phyloP scores from a whole-genome alignment of 1,284 basidiomycete species.

The Malassezia vespertilionis region DNA sequence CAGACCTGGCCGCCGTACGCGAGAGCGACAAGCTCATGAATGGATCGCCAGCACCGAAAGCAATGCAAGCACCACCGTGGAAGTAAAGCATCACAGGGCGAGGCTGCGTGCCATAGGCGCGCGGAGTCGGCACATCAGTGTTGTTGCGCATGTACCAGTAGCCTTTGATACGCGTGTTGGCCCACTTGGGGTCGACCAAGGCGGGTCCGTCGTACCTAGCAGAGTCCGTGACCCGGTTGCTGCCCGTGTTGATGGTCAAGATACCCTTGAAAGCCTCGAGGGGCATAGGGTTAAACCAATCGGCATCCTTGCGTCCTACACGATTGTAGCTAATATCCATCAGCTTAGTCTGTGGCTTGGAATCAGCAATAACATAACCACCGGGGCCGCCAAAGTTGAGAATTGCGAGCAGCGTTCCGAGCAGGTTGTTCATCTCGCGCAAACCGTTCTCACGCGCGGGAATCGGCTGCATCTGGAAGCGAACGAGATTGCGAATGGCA shows the following conservation, averaged over 20 bases:
- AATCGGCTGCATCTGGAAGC: slow-evolving; percentile 35
- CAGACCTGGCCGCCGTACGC: slow-evolving; percentile 24
- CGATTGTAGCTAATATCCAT: slow-evolving; percentile 19
- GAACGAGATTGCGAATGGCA: slow-evolving; percentile 28
- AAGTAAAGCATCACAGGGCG: slow-evolving; percentile 40
- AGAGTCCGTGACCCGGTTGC: slow-evolving; percentile 17
- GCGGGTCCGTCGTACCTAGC: slow-evolving; percentile 31
- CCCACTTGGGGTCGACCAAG: slow-evolving; percentile 35
- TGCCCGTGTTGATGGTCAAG: slow-evolving; percentile 27
- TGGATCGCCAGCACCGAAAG: slow-evolving; percentile 37
- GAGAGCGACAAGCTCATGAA: slow-evolving; percentile 38
- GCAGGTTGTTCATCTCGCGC: slow-evolving; percentile 28
- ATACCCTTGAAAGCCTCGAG: slow-evolving; percentile 35
- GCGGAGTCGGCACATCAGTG: slow-evolving; percentile 12
- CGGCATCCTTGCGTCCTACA: slow-evolving; percentile 26
- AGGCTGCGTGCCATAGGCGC: slow-evolving; percentile 10
- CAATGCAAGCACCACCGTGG: slow-evolving; percentile 44
- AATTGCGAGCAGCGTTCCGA: slow-evolving; percentile 24
- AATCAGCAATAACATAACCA: slow-evolving; percentile 28
- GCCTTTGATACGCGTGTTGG: slow-evolving; percentile 31
- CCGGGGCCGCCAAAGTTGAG: slow-evolving; percentile 36
- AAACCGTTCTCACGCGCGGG: slow-evolving; percentile 33
- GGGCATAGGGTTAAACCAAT: slow-evolving; percentile 39
- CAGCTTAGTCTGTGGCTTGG: slow-evolving; percentile 21
- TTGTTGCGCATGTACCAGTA: slow-evolving; percentile 40